Evolutionary conservation across 2,329 filamentous ascomycete species (phyloP).

Genomic region (Kalmusia sp.): DNA sequence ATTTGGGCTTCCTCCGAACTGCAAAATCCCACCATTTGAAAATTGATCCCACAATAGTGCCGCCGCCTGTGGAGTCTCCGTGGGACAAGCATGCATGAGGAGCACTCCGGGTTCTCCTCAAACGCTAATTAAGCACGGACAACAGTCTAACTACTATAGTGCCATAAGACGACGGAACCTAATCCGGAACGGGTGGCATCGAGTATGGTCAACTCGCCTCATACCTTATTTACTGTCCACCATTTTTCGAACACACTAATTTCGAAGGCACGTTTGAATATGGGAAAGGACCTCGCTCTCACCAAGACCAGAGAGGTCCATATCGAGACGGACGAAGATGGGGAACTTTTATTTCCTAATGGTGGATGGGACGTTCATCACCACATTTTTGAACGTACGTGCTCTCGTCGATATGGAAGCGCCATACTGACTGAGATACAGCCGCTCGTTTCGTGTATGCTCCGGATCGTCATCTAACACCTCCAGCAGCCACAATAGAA

Average conservation of each 20-base stretch:
- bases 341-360: constrained; percentile 6
- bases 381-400: constrained; percentile 20
- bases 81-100: no score
- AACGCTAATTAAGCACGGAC: no score
- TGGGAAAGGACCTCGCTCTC: not conserved
- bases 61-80: no score
- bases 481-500: constrained; percentile 32
- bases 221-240: no score
- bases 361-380: constrained; percentile 19
- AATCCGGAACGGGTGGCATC: no score
- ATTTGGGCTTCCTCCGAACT: no score
- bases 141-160: no score
- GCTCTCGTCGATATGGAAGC: not conserved
- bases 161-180: no score
- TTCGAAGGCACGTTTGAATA: not conserved
- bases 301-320: not conserved
- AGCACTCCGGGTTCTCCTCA: no score
- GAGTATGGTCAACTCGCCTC: no score
- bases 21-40: no score
- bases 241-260: not conserved
- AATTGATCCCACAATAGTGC: no score
- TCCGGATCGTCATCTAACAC: constrained; percentile 35
- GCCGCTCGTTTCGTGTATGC: constrained; percentile 27
- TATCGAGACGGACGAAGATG: not conserved
- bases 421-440: not conserved